Evolutionary conservation across 495 filamentous ascomycete genomes (phyloP).

Genomic region (Xylaria grammica): DNA sequence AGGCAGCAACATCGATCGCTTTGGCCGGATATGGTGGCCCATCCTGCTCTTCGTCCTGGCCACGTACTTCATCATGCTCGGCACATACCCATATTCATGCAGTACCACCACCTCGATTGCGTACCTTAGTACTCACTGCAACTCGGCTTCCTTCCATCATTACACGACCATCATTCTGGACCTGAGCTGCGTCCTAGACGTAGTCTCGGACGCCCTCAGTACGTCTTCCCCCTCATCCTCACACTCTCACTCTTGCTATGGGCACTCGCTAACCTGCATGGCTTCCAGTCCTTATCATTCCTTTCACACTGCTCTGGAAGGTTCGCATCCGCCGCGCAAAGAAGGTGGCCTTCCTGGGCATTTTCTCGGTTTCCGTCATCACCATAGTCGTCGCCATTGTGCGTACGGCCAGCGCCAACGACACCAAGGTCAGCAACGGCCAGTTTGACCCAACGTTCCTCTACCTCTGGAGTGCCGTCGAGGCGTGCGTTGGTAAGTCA

Average conservation of each 20-base stretch:
- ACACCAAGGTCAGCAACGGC: constrained; percentile 5
- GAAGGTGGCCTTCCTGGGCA: constrained; percentile 31
- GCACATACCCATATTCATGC: background rate
- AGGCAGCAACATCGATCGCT: constrained; percentile 20
- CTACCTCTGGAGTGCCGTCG: constrained; percentile 34
- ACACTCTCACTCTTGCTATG: background rate
- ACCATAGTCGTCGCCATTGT: constrained; percentile 36
- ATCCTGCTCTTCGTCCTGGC: constrained; percentile 24
- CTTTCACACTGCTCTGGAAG: constrained; percentile 38
- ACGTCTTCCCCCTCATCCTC: background rate
- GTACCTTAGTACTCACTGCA: background rate
- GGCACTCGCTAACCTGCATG: background rate
- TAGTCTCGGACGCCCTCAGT: constrained; percentile 39
- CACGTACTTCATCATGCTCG: constrained; percentile 19
- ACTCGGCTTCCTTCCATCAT: background rate
- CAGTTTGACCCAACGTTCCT: constrained; percentile 26
- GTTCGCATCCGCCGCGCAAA: constrained; percentile 27
- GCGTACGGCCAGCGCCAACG: constrained; percentile 22
- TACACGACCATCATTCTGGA: constrained; percentile 28
- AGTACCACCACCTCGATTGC: background rate
- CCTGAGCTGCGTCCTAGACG: constrained; percentile 33
- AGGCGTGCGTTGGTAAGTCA: constrained; percentile 26
- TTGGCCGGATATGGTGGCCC: constrained; percentile 28
- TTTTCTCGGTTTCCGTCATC: constrained; percentile 42
- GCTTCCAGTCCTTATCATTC: constrained; percentile 20